Base-by-base conservation (phyloP, 2,329 filamentous ascomycete species). In the Pezicula neosporulosa region DNA sequence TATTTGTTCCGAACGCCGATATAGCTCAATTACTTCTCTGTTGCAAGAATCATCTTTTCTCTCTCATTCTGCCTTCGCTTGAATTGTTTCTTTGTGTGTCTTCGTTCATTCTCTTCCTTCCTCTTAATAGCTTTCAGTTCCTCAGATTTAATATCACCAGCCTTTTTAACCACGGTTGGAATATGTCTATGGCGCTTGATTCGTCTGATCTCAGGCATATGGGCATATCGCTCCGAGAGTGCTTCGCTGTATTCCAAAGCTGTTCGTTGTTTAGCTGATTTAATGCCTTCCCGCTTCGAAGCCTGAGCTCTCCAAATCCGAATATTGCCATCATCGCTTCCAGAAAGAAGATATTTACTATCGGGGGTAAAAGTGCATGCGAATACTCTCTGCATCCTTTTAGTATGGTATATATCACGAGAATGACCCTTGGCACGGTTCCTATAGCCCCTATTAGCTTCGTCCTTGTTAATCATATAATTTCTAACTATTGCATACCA, bases 381-480 rank as follows among this genome's bases (percentile, higher is more conserved):
- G 74, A 95, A 95, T 50, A 97, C 91, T 60, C 93, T 83, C 75
- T 97, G 93, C 93, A 97, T 97, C 57, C 94, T 85, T 73, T 97
- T 96, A 16, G 94, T 97, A 75, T 97, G 92, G 72, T 97, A 99
- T 45, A 97, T 85, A 66, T 99, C 94, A 61, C 92, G 81, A 13
- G 89, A 92, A 70, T 94, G 90, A 21, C 93, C 93, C 55, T 86
- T 77, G 58, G 86, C 82, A 51, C 89, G 81, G 66, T 83, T 83
- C 89, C 21, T 21, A 5, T 21, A 21, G 21, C 21, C 5, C 21
- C 21, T 21, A 21, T 21, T 21, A 21, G 21, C 21, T 21, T 21
- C 21, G 3, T 21, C 21, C 5, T 21, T 21, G 5, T 3, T 21
- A 21, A 21, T 21, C 5, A 21, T 21, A 21, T 21, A 21, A 21